Evolutionary conservation across 2,329 filamentous ascomycete species (phyloP), one percentile per base, ranked within the genome.

Genomic region (Colletotrichum sp.): DNA sequence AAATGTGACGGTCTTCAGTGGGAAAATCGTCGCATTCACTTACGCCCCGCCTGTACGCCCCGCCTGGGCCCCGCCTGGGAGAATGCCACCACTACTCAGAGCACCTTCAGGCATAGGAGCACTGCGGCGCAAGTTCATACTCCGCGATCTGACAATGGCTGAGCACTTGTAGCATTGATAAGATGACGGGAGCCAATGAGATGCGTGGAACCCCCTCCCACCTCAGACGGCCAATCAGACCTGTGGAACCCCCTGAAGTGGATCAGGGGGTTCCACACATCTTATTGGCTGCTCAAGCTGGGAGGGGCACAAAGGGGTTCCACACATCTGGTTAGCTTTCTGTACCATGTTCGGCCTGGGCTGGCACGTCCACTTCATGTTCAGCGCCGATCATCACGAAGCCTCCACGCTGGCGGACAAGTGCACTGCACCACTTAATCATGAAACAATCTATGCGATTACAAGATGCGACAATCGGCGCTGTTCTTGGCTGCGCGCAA

Each of bases 1-100:
- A 36, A 36, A 36, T 36, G 34, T 36, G 34, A 36, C 13, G 34
- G 13, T 15, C 3, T 15, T 16, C 3, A 8, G 21, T 55, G 18
- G 18, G 4, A 7, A n/a, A 24, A 24, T 55, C 49, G 18, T 55
- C n/a, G 24, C n/a, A 16, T 39, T 39, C 5, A 9, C 24, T 55
- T 55, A 0, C 4, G 8, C n/a, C 2, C 10, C 9, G 8, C 10
- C 49, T 13, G n/a, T n/a, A n/a, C n/a, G 49, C 1, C 2, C 9
- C 18, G 18, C 49, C 49, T 24, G 49, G 49, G 49, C 1, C 2
- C 9, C 18, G 18, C 49, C 49, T 24, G 49, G 49, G 21, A 55
- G 3, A 9, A 24, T 55, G 5, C 24, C 8, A n/a, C n/a, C 49
- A 18, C 49, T 5, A 24, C 49, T 55, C 49, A 55, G 49, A 55